Evolutionary conservation across 441 rosid genomes (phyloP).

Genomic region (Pelargonium fulgidum): DNA sequence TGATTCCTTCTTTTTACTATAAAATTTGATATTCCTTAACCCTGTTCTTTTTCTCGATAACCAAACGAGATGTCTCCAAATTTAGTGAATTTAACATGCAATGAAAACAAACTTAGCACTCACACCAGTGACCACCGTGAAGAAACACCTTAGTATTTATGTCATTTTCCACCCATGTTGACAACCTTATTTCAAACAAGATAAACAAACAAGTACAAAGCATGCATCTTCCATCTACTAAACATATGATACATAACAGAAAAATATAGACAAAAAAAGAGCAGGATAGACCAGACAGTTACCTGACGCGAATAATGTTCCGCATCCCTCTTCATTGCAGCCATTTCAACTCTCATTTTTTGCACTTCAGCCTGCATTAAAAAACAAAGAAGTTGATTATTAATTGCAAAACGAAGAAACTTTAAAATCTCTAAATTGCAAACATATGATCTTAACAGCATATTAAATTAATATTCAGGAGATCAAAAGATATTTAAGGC

Average conservation of each 20-base stretch:
- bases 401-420: neutral
- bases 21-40: neutral
- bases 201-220: constrained; percentile 3
- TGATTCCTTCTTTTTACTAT: neutral
- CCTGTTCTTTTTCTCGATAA: neutral
- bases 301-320: constrained; percentile 99
- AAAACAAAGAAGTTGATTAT: constrained; percentile 14
- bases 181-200: neutral
- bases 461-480: constrained; percentile 4
- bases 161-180: neutral
- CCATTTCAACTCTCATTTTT: constrained; percentile 95
- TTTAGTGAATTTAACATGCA: neutral
- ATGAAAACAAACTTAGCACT: neutral
- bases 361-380: constrained; percentile 77
- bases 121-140: neutral
- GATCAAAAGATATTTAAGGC: constrained; percentile 12
- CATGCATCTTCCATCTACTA: constrained; percentile 6
- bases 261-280: constrained; percentile 15
- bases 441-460: constrained; percentile 10
- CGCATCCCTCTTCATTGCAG: constrained; percentile 97
- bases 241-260: neutral
- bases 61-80: neutral
- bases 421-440: constrained; percentile 10
- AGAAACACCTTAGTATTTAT: neutral
- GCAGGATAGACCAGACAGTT: constrained; percentile 22